A percentile compares a stretch with the other conserved stretches of the same genome.
These are phyloP conservation scores for Carex littledalei DNA, from an alignment of 176 grass and related monocot species.

Conservation along the genomic window DNA sequence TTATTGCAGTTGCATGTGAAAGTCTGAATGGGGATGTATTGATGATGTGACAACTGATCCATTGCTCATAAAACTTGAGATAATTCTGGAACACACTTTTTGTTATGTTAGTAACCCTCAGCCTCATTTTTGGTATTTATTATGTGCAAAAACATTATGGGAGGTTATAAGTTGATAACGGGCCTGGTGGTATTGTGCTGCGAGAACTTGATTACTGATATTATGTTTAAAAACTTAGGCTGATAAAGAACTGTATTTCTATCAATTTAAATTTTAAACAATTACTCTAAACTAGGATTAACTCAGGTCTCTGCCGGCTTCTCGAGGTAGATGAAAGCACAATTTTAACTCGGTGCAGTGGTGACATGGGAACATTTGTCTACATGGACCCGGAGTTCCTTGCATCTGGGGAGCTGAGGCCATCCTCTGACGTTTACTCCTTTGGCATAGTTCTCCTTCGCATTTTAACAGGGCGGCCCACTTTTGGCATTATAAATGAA, in stretches of 20 bases:
- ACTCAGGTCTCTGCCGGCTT: slow-evolving; percentile 23
- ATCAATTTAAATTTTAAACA: not conserved
- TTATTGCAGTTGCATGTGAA: not conserved
- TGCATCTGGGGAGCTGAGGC: slow-evolving; percentile 65
- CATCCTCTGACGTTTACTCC: slow-evolving; percentile 68
- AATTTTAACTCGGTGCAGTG: slow-evolving; percentile 60
- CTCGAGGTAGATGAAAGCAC: slow-evolving; percentile 56
- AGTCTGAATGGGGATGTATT: not conserved
- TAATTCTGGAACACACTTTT: not conserved
- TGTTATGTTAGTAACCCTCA: not conserved
- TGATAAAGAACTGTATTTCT: not conserved
- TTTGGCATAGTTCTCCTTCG: slow-evolving; percentile 69
- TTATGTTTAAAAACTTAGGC: not conserved
- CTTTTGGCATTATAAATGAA: slow-evolving; percentile 55
- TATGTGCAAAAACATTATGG: not conserved
- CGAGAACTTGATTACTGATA: not conserved
- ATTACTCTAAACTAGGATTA: not conserved
- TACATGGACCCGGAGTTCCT: slow-evolving; percentile 86
- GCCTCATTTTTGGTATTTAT: not conserved
- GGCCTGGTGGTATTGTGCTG: not conserved
- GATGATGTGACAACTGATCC: no score
- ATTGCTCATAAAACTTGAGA: not conserved
- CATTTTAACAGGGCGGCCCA: slow-evolving; percentile 58
- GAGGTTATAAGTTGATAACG: not conserved
- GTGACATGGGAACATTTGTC: slow-evolving; percentile 63